Percentiles rank a stretch among this genome's conserved stretches.
Conservation (phyloP, 2,329 filamentous ascomycete genomes). For the Colletotrichum lini region DNA sequence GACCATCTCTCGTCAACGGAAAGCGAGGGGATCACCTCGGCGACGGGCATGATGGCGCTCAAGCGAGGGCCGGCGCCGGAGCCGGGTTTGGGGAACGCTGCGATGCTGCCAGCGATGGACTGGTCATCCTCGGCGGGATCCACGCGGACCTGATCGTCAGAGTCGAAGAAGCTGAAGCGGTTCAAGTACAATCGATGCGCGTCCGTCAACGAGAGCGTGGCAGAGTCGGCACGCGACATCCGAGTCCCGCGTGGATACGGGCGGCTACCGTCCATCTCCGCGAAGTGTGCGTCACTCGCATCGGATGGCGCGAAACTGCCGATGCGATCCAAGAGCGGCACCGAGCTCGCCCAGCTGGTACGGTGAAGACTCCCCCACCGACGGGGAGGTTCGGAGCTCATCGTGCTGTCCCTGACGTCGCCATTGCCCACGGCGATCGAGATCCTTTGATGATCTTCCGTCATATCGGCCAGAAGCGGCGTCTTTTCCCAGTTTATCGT, state of each 20-base stretch:
- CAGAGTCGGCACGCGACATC: slow-evolving; percentile 38
- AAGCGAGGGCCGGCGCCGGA: slow-evolving; percentile 46
- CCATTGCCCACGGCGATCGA: slow-evolving; percentile 7
- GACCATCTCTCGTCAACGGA: slow-evolving; percentile 39
- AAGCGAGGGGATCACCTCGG: slow-evolving; percentile 50
- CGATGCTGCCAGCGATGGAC: slow-evolving; percentile 33
- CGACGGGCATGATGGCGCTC: slow-evolving; percentile 57
- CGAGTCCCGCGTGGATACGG: background rate
- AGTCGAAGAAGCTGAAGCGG: slow-evolving; percentile 19
- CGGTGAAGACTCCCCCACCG: slow-evolving; percentile 40
- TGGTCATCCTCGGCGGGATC: slow-evolving; percentile 10
- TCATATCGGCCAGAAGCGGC: slow-evolving; percentile 3
- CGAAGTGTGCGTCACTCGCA: slow-evolving; percentile 3
- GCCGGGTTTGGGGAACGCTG: slow-evolving; percentile 25
- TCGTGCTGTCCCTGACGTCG: slow-evolving; percentile 32
- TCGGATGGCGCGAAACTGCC: slow-evolving; percentile 42
- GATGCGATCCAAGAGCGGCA: slow-evolving; percentile 42
- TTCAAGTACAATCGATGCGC: slow-evolving; percentile 35
- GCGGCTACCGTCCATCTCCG: background rate
- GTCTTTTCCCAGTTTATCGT: slow-evolving; percentile 27
- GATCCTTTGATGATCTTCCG: background rate
- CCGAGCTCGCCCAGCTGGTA: slow-evolving; percentile 43
- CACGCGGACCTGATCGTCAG: background rate
- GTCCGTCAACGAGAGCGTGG: slow-evolving; percentile 38
- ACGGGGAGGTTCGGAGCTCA: slow-evolving; percentile 36